Conservation (phyloP, 2,329 filamentous ascomycete species). For the Ambrosiella cleistominuta region DNA sequence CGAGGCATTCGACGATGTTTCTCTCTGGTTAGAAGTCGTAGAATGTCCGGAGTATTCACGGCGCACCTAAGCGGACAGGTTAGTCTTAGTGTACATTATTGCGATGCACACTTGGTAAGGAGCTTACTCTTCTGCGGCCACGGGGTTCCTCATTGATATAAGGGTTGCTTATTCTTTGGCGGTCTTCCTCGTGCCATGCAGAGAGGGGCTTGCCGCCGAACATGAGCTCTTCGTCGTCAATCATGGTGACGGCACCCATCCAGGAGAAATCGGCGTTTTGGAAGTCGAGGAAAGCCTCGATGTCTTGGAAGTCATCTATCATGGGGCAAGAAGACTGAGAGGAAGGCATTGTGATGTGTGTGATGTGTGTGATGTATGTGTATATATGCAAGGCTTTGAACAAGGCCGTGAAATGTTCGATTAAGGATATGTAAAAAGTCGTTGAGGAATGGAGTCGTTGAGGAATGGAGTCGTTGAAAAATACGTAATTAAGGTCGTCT, state of each 20-base stretch:
- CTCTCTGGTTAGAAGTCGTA: background rate
- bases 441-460: background rate
- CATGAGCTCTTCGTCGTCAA: constrained; percentile 43
- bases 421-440: background rate
- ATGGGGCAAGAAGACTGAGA: constrained; percentile 1
- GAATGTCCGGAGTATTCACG: constrained; percentile 8
- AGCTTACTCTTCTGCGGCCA: constrained; percentile 23
- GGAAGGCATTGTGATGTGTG: constrained; percentile 3
- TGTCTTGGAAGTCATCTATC: background rate
- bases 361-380: background rate
- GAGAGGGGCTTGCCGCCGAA: constrained; percentile 43
- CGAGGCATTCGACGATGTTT: background rate
- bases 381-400: background rate
- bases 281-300: constrained; percentile 8
- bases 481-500: no score
- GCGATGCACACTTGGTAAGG: background rate
- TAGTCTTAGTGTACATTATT: background rate
- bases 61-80: background rate
- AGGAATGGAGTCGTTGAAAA: background rate
- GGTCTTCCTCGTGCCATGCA: constrained; percentile 43
- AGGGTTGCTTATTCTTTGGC: constrained; percentile 23
- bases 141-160: constrained; percentile 24
- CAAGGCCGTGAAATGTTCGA: background rate
- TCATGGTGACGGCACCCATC: constrained; percentile 36
- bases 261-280: constrained; percentile 15